These are phyloP conservation scores for Patellifolia procumbens DNA, from an alignment of 179 eudicot species.

Conservation along the genomic window DNA sequence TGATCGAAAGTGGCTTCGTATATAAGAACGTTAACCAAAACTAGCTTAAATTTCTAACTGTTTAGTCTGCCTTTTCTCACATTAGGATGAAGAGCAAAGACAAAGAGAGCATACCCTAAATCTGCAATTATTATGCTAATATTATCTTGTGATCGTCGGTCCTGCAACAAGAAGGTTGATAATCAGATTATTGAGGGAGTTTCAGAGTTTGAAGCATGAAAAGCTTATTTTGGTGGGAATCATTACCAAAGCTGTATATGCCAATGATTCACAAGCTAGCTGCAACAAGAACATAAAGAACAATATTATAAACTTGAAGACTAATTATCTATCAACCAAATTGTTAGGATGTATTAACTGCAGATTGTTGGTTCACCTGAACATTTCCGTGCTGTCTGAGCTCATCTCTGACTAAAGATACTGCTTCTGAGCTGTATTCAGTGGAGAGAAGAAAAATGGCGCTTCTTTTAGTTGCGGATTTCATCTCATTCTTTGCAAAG, in stretches of 20 bases:
- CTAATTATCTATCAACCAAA: not conserved
- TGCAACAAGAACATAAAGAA: slow-evolving; percentile 34
- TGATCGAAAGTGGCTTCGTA: no score
- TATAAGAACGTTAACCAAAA: no score
- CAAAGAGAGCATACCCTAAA: slow-evolving; percentile 61
- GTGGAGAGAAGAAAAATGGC: not conserved
- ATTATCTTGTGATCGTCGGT: slow-evolving; percentile 85
- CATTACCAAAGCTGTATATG: slow-evolving; percentile 75
- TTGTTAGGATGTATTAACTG: not conserved
- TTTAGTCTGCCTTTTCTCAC: not conserved
- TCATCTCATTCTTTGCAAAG: not conserved
- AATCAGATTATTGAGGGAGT: not conserved
- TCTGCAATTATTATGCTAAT: slow-evolving; percentile 88
- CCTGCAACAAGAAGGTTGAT: slow-evolving; percentile 49
- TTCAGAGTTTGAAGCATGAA: not conserved
- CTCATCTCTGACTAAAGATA: slow-evolving; percentile 71
- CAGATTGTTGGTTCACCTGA: slow-evolving; percentile 52
- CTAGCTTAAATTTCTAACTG: not conserved
- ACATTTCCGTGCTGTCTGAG: slow-evolving; percentile 86
- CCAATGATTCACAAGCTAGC: slow-evolving; percentile 89
- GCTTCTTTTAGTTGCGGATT: not conserved
- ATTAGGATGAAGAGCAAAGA: no score
- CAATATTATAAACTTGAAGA: slow-evolving; percentile 3
- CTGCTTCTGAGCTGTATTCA: slow-evolving; percentile 74
- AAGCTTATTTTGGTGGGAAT: not conserved